Percentiles rank a stretch among this genome's conserved stretches.
Conservation (phyloP, 768 basidiomycete genomes). For the Mycena belliarum region DNA sequence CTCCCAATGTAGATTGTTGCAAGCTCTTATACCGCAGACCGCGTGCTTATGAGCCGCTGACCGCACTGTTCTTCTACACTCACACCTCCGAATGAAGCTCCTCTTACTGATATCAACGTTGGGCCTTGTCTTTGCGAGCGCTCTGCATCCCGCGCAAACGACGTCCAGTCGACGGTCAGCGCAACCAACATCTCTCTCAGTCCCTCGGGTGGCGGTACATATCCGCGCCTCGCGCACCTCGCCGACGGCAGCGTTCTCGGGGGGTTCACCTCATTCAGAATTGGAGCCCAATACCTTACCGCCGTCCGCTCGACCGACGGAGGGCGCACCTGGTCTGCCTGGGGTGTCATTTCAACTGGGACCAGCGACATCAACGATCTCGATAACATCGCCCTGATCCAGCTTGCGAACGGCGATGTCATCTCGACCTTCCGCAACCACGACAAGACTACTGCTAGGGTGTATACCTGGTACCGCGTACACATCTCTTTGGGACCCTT, state of each 20-base stretch:
- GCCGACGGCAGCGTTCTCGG: constrained; percentile 19
- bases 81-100: background rate
- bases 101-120: constrained; percentile 3
- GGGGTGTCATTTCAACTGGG: constrained; percentile 9
- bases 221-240: constrained; percentile 19
- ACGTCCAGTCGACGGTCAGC: constrained; percentile 13
- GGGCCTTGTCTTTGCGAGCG: background rate
- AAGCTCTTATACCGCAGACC: too few relatives aligned
- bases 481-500: background rate
- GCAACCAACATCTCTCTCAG: background rate
- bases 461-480: constrained; percentile 7
- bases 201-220: constrained; percentile 10
- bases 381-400: constrained; percentile 13
- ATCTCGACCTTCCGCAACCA: constrained; percentile 20
- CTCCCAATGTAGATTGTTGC: too few relatives aligned
- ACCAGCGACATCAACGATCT: constrained; percentile 17
- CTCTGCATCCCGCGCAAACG: constrained; percentile 9
- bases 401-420: constrained; percentile 18
- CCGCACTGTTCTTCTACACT: too few relatives aligned
- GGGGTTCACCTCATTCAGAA: constrained; percentile 2
- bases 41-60: too few relatives aligned
- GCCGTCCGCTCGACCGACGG: constrained; percentile 20
- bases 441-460: constrained; percentile 1
- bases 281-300: constrained; percentile 2
- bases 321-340: constrained; percentile 4